Percentiles rank a stretch among this genome's conserved stretches.
Evolutionary conservation across 2,329 filamentous ascomycete species (phyloP).

Genomic region (Penicillium verrucosum): DNA sequence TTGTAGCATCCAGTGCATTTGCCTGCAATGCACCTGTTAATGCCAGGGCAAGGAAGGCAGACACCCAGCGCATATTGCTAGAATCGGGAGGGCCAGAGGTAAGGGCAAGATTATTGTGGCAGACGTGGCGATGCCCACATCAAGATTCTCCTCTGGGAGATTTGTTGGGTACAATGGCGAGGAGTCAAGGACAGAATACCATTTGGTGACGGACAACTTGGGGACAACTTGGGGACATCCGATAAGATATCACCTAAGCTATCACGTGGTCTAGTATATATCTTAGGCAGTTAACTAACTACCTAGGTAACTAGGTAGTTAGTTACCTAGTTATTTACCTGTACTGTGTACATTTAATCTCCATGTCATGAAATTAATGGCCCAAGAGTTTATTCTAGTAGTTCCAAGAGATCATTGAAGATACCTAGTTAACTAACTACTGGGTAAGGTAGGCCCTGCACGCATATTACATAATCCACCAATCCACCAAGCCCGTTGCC

Average conservation of each 20-base stretch:
- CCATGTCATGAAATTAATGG: neutral
- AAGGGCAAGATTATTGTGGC: neutral
- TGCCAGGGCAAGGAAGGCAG: constrained; percentile 28
- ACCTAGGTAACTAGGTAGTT: no score
- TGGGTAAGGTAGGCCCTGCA: no score
- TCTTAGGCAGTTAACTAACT: no score
- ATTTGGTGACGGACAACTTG: neutral
- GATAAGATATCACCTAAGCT: constrained; percentile 8
- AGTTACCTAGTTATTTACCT: no score
- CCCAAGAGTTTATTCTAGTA: neutral
- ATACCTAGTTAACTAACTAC: no score
- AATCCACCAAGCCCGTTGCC: neutral
- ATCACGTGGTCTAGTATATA: neutral
- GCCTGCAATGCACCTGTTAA: constrained; percentile 25
- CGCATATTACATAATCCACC: constrained; percentile 4
- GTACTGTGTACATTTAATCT: neutral
- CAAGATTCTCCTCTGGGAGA: neutral
- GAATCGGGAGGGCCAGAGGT: neutral
- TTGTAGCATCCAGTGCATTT: constrained; percentile 31
- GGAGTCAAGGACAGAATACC: neutral
- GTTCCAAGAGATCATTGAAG: no score
- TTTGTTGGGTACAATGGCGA: neutral
- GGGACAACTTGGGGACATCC: neutral
- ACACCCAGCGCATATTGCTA: constrained; percentile 27
- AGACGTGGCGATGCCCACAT: neutral